Evolutionary conservation across 805 yeast genomes (phyloP).

Genomic region (Lipomyces kockii): DNA sequence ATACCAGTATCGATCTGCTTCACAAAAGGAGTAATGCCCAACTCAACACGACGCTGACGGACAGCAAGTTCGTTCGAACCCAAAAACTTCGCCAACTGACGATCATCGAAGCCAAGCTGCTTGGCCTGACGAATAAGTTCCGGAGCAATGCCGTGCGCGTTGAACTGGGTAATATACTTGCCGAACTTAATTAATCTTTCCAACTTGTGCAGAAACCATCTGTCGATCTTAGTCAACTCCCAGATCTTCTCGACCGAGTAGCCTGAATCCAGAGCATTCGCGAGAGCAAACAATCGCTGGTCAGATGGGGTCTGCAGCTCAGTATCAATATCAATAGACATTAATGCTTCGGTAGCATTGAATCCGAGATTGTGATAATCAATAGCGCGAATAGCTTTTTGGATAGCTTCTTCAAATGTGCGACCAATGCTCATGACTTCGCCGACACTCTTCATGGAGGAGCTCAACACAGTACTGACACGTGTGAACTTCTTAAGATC

Average conservation of each 20-base stretch:
- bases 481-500: slow-evolving; percentile 94
- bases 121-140: slow-evolving; percentile 78
- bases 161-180: slow-evolving; percentile 46
- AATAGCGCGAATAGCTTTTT: slow-evolving; percentile 94
- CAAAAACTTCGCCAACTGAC: slow-evolving; percentile 89
- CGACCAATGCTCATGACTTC: slow-evolving; percentile 98
- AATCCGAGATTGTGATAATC: slow-evolving; percentile 96
- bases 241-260: slow-evolving; percentile 92
- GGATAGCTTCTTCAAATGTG: slow-evolving; percentile 96
- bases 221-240: slow-evolving; percentile 88
- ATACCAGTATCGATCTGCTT: slow-evolving; percentile 90
- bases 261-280: slow-evolving; percentile 88
- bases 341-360: slow-evolving; percentile 75
- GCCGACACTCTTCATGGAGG: slow-evolving; percentile 98
- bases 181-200: slow-evolving; percentile 75
- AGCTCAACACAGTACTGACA: slow-evolving; percentile 83
- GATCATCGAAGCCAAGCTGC: slow-evolving; percentile 95
- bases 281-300: slow-evolving; percentile 93
- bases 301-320: slow-evolving; percentile 98
- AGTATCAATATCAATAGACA: slow-evolving; percentile 88
- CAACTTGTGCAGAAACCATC: slow-evolving; percentile 93
- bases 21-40: slow-evolving; percentile 86
- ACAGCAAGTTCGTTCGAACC: slow-evolving; percentile 91
- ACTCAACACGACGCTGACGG: slow-evolving; percentile 84
- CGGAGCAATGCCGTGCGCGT: slow-evolving; percentile 58